Base-by-base conservation (phyloP, 75 land plant genomes). In the Isoetes taiwanensis region DNA sequence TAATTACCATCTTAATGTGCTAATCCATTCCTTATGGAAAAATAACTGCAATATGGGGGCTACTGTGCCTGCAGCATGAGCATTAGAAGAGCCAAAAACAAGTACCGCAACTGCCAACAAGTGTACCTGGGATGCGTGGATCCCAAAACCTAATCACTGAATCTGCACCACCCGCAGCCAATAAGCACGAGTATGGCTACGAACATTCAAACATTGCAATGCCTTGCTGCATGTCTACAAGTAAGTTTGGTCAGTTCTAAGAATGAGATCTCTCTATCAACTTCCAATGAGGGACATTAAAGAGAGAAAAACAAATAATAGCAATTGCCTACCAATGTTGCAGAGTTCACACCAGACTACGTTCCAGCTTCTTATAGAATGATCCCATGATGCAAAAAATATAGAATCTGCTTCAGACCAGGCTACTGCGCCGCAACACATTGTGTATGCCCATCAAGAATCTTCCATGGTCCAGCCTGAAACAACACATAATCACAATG, bases 101-200 rank as follows among this genome's bases (percentile, higher is more conserved):
- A 10, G 39, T 37, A n/a, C n/a, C n/a, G n/a, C n/a, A n/a, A n/a
- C n/a, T n/a, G n/a, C n/a, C n/a, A n/a, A n/a, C n/a, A n/a, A n/a
- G n/a, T n/a, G n/a, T 34, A 86, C 97, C 97, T 76, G 93, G 87
- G 54, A 80, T 70, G 6, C 97, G 93, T 61, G 97, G 86, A 79
- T 90, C 97, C 97, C 97, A 90, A 46, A 90, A 65, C 52, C 97
- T 71, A 19, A 90, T 63, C 30, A 76, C 57, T 24, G 73, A 65
- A 48, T 90, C 93, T 39, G 97, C 85, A 42, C 81, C 79, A 28
- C 87, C 93, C 58, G 87, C 86, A 58, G 87, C 93, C 56, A 90
- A 52, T 38, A 90, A 33, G 87, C 64, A 46, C 77, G 74, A 23
- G 78, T 64, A 64, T 82, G 93, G 17, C 93, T 87, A 19, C 97